Evolutionary conservation across 768 basidiomycete genomes (phyloP), one percentile per base, ranked within the genome.

Genomic region (Leccinellum luteum): DNA sequence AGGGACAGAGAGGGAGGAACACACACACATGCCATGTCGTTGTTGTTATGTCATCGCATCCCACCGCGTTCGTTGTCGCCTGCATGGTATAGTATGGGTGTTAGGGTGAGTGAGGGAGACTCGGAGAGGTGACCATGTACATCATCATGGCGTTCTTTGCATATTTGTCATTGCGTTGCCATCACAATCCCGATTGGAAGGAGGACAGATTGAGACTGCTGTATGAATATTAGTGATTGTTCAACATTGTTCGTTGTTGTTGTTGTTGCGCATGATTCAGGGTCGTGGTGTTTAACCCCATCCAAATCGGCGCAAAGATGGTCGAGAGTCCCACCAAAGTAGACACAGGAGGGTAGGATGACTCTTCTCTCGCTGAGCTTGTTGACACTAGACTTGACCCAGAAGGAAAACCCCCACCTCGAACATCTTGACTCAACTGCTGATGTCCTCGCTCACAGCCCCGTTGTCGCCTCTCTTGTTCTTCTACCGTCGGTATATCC

Each of bases 101-200:
- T n/a, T n/a, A n/a, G n/a, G n/a, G n/a, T n/a, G n/a, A n/a, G n/a
- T n/a, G n/a, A n/a, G n/a, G n/a, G n/a, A n/a, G n/a, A n/a, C n/a
- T n/a, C n/a, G n/a, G n/a, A n/a, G n/a, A n/a, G n/a, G n/a, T n/a
- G n/a, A n/a, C n/a, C n/a, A n/a, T n/a, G n/a, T n/a, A n/a, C n/a
- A n/a, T n/a, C n/a, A n/a, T n/a, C n/a, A n/a, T n/a, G n/a, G n/a
- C n/a, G n/a, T n/a, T n/a, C n/a, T n/a, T n/a, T n/a, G n/a, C n/a
- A n/a, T n/a, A n/a, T n/a, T n/a, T n/a, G n/a, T n/a, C n/a, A n/a
- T n/a, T n/a, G n/a, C n/a, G n/a, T n/a, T n/a, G n/a, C n/a, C n/a
- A n/a, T n/a, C n/a, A 72, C 23, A 73, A 34, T 3, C 71, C 71
- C 23, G 71, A 68, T 32, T 70, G 70, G 54, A 72, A 72, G 38